phyloP scores from a whole-genome alignment of 208 protist genomes.

The Trypanosomatidae sp. region DNA sequence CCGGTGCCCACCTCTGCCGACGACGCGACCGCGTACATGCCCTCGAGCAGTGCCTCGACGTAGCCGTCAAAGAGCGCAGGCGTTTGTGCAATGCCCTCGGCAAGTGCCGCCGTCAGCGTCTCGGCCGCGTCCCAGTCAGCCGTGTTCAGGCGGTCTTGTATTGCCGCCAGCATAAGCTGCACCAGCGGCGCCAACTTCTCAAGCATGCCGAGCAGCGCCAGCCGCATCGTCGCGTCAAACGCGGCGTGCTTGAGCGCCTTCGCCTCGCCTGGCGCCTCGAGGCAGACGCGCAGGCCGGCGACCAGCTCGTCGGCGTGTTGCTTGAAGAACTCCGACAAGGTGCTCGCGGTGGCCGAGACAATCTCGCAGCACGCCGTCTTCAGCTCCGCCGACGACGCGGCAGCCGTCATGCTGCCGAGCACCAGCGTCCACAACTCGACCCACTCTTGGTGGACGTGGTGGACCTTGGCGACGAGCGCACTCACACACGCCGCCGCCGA shows the following conservation, averaged over 20 bases:
- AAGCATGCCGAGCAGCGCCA: slow-evolving; percentile 20
- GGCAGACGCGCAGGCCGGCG: slow-evolving; percentile 37
- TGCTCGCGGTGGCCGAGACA: slow-evolving; percentile 25
- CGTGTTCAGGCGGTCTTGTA: slow-evolving; percentile 49
- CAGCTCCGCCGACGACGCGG: slow-evolving; percentile 19
- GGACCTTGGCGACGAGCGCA: slow-evolving; percentile 48
- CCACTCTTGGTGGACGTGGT: slow-evolving; percentile 50
- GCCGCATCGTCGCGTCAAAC: slow-evolving; percentile 40
- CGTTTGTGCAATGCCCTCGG: slow-evolving; percentile 33
- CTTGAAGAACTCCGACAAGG: slow-evolving; percentile 39
- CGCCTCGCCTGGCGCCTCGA: slow-evolving; percentile 9
- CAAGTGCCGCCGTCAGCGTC: slow-evolving; percentile 27
- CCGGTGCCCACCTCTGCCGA: slow-evolving; percentile 21
- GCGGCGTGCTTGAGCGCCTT: slow-evolving; percentile 31
- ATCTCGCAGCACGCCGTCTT: slow-evolving; percentile 75
- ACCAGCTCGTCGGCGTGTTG: slow-evolving; percentile 19
- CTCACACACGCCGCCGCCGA: slow-evolving; percentile 66
- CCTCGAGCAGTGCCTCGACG: slow-evolving; percentile 28
- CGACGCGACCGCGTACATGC: slow-evolving; percentile 65
- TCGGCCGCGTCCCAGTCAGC: slow-evolving; percentile 48
- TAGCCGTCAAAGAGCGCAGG: slow-evolving; percentile 38
- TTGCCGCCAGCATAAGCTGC: slow-evolving; percentile 40
- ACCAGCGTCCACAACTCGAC: slow-evolving; percentile 59
- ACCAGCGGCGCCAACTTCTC: slow-evolving; percentile 33
- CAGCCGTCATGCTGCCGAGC: slow-evolving; percentile 36